These are phyloP conservation scores for Coix lacrymajobi DNA, from an alignment of 176 grass and related monocot genomes.

Conservation along the genomic window DNA sequence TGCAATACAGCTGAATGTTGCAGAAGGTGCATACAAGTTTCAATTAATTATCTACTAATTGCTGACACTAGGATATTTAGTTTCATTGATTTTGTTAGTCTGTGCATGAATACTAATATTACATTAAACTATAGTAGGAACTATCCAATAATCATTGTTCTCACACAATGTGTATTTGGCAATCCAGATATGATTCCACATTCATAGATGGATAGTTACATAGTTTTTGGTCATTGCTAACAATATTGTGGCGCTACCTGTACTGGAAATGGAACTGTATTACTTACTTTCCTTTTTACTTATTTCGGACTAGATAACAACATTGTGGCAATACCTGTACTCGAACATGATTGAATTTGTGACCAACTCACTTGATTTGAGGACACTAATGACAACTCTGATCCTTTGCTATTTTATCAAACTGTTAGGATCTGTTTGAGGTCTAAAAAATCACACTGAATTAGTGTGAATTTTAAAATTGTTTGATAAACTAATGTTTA, in stretches of 20 bases:
- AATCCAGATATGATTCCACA: background rate
- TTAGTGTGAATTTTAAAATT: background rate
- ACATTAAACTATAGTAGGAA: background rate
- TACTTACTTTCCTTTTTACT: background rate
- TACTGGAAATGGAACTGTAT: background rate
- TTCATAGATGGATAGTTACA: background rate
- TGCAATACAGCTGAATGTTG: background rate
- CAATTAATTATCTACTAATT: background rate
- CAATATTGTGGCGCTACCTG: background rate
- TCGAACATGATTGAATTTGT: background rate
- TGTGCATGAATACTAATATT: background rate
- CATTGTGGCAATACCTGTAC: too few relatives aligned
- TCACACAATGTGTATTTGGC: background rate
- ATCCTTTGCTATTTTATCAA: background rate
- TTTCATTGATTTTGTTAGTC: background rate
- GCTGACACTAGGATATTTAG: background rate
- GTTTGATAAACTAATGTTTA: background rate
- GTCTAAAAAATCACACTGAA: background rate
- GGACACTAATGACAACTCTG: background rate
- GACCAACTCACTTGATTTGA: background rate
- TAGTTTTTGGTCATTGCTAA: background rate
- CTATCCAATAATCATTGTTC: background rate
- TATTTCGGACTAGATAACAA: background rate
- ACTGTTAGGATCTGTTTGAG: background rate
- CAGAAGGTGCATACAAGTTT: background rate